phyloP scores from a whole-genome alignment of 75 land plant genomes.

The Picea glauca region DNA sequence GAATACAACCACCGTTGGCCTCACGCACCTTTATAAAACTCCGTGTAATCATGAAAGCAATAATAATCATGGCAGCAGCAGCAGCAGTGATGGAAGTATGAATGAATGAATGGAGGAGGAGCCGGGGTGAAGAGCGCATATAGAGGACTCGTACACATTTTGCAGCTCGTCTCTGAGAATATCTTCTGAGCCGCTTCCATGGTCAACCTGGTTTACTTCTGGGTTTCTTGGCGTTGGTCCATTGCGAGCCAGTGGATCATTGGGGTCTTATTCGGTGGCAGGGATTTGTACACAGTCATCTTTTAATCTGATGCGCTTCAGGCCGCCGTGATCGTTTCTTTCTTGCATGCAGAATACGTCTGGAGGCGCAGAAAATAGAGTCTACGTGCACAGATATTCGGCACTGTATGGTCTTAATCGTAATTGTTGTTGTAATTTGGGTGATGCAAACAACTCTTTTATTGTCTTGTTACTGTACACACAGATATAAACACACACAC shows the following conservation, averaged over 20 bases:
- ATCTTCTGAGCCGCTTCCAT: not conserved
- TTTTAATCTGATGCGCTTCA: not conserved
- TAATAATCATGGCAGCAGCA: not conserved
- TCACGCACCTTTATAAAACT: not conserved
- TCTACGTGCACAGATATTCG: not conserved
- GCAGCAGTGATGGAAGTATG: not conserved
- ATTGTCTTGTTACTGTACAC: no score
- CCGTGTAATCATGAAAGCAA: not conserved
- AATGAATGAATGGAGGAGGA: constrained; percentile 6
- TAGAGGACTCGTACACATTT: not conserved
- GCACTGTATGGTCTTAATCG: not conserved
- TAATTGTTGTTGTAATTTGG: no score
- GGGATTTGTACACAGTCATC: not conserved
- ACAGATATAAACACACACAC: no score
- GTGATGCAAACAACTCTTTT: no score
- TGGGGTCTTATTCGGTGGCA: not conserved
- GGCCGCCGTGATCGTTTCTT: not conserved
- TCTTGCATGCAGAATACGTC: not conserved
- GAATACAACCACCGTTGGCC: not conserved
- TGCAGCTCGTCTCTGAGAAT: not conserved
- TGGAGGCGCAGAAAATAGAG: not conserved
- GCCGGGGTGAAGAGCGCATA: not conserved
- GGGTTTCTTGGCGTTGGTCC: not conserved
- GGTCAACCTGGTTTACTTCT: not conserved
- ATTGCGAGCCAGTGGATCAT: not conserved